Base-by-base conservation (phyloP, 352 stramenopile genomes). In the Pythium dissimile region DNA sequence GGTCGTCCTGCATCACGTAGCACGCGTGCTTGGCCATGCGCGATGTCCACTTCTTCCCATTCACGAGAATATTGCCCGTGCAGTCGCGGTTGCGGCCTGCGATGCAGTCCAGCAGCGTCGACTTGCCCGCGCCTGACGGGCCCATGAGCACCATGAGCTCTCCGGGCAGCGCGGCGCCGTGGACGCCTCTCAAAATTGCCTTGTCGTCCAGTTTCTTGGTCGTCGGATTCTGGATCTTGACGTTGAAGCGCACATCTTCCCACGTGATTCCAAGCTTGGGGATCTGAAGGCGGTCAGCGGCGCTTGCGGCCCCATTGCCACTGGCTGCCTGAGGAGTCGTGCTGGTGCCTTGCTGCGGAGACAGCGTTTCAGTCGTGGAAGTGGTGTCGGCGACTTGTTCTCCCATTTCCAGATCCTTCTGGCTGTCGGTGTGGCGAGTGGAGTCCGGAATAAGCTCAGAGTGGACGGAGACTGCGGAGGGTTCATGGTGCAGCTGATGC, bases 1-100 rank as follows among this genome's bases (percentile, higher is more conserved):
- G 71, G 67, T 98, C 89, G 59, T 97, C 92, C 61, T 96, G 87
- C 69, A 90, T 91, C 21, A 97, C 83, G 56, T 96, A 97, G 44
- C 71, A 84, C 13, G 71, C 38, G 15, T 68, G 48, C 39, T 80
- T 81, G 56, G 66, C 69, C 5, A 62, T 69, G 6, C 39, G 47
- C 30, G 75, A 66, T 6, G 34, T 67, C 74, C 71, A 84, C 5
- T 64, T 63, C 24, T 71, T 55, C 24, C 69, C 74, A 44, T 81
- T 80, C 38, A 77, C 56, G 1, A 69, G 54, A 32, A 80, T 58
- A 31, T 4, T 53, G 24, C 69, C 72, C 10, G 55, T 69, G 42
- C 58, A 68, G 16, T 39, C 54, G 10, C 21, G 43, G 38, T 83
- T 85, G 0, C 73, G 66, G 4, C 66, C 73, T 0, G 73, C 69